Percentiles rank a stretch among this genome's conserved stretches.
Conservation (phyloP, 257 asterid genomes). For the Perilla frutescens region DNA sequence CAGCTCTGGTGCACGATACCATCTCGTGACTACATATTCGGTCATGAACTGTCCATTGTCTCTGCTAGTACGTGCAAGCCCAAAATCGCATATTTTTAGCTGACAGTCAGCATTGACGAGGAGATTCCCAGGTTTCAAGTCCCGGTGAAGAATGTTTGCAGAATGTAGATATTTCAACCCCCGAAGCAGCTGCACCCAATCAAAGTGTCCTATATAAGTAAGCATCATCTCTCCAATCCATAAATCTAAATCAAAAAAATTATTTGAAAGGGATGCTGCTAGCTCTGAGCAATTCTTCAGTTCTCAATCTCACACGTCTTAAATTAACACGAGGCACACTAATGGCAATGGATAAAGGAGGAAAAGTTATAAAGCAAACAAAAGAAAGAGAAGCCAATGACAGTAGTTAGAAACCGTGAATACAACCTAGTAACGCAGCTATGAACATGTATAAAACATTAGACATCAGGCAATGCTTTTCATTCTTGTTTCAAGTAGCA, state of each 20-base stretch:
- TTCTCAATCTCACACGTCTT: background rate
- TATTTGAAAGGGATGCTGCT: background rate
- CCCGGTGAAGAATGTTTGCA: conserved; percentile 54
- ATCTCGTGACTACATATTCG: conserved; percentile 51
- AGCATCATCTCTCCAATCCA: background rate
- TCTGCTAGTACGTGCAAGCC: conserved; percentile 47
- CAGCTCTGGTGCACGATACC: conserved; percentile 58
- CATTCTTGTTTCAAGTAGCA: background rate
- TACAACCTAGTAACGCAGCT: background rate
- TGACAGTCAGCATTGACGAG: conserved; percentile 46
- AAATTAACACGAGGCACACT: background rate
- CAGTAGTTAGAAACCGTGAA: background rate
- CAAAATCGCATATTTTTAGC: conserved; percentile 53
- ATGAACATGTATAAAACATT: too few species aligned
- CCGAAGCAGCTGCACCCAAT: conserved; percentile 43
- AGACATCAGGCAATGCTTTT: background rate
- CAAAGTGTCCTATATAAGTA: background rate
- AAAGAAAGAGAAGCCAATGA: background rate
- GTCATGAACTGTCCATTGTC: conserved; percentile 51
- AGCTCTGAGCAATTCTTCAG: background rate
- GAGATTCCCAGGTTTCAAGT: conserved; percentile 53
- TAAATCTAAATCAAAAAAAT: background rate
- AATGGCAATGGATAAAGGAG: background rate
- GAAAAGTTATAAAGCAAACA: background rate
- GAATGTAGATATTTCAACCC: conserved; percentile 53